phyloP scores from a whole-genome alignment of 2,329 filamentous ascomycete species.

The Periconia macrospinosa region DNA sequence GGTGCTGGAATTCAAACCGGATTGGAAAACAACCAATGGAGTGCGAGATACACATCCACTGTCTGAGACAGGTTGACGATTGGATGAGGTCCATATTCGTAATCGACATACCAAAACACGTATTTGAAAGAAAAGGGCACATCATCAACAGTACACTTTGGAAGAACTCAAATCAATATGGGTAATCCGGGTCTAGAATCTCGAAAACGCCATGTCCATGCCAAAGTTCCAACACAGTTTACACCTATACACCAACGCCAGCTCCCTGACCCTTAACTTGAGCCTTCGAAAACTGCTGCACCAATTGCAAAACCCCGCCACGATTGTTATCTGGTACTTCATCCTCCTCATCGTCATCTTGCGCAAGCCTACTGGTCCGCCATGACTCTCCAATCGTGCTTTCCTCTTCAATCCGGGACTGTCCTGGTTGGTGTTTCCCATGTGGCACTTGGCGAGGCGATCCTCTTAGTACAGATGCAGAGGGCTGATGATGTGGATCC shows the following conservation, averaged over 20 bases:
- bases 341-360: conserved; percentile 54
- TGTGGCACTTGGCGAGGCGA: conserved; percentile 52
- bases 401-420: conserved; percentile 50
- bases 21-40: no score
- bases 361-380: conserved; percentile 49
- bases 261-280: conserved; percentile 54
- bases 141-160: no score
- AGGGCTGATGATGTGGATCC: conserved; percentile 75
- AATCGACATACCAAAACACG: no score
- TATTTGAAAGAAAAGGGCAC: no score
- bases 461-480: conserved; percentile 49
- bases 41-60: no score
- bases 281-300: conserved; percentile 69
- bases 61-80: no score
- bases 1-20: no score
- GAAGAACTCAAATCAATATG: no score
- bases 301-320: conserved; percentile 64
- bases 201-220: not conserved
- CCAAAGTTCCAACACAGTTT: not conserved
- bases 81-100: no score
- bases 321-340: conserved; percentile 47
- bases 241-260: conserved; percentile 31
- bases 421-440: conserved; percentile 47
- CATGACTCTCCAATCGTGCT: conserved; percentile 64
- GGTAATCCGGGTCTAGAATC: not conserved